Evolutionary conservation across 2,329 filamentous ascomycete species (phyloP).

Genomic region (Aspergillus chevalieri): DNA sequence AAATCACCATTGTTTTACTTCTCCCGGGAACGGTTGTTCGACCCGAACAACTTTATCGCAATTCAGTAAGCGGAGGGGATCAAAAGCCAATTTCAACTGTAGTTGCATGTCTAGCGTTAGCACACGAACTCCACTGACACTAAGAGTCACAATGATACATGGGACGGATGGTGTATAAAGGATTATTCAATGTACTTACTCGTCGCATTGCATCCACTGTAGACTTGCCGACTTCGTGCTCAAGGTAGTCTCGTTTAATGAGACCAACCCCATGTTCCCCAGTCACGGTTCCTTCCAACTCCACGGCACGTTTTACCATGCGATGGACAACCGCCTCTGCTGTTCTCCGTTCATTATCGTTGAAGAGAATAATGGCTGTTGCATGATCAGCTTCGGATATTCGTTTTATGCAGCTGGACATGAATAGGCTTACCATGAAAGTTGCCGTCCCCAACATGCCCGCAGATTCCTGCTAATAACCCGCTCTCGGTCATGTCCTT

Average conservation of each 20-base stretch:
- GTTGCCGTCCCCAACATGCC: slow-evolving; percentile 69
- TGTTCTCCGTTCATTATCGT: slow-evolving; percentile 49
- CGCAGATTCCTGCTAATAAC: slow-evolving; percentile 60
- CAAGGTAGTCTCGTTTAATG: slow-evolving; percentile 60
- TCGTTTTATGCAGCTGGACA: background rate
- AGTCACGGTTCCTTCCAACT: slow-evolving; percentile 66
- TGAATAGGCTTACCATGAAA: slow-evolving; percentile 53
- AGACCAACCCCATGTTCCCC: slow-evolving; percentile 67
- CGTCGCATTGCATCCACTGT: slow-evolving; percentile 62
- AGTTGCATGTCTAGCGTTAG: slow-evolving; percentile 12
- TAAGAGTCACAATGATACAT: background rate
- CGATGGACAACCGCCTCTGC: slow-evolving; percentile 57
- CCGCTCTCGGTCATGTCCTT: slow-evolving; percentile 58
- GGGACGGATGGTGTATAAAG: background rate
- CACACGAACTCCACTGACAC: background rate
- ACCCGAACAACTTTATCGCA: slow-evolving; percentile 61
- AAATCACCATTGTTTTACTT: slow-evolving; percentile 43
- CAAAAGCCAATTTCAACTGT: slow-evolving; percentile 58
- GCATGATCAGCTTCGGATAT: background rate
- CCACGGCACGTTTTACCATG: slow-evolving; percentile 65
- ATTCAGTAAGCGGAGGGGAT: slow-evolving; percentile 60
- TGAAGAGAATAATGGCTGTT: slow-evolving; percentile 56
- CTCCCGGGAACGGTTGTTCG: slow-evolving; percentile 44
- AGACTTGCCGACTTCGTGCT: slow-evolving; percentile 55
- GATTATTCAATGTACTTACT: slow-evolving; percentile 32